Evolutionary conservation across 78 protist species (phyloP).

Genomic region (Chrysochromulina parva): DNA sequence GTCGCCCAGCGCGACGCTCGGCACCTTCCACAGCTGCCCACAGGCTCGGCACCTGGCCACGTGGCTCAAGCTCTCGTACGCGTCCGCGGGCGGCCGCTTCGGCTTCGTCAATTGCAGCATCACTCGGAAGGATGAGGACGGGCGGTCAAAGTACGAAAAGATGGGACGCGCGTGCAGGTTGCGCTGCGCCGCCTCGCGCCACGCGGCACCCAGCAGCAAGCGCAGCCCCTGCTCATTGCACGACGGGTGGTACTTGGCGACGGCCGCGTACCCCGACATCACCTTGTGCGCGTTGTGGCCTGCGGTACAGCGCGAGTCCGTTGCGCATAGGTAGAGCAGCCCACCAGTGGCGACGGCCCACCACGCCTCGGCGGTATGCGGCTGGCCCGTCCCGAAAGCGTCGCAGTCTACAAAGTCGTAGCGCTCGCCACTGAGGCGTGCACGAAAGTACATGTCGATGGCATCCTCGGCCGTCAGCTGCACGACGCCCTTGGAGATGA

Average conservation of each 20-base stretch:
- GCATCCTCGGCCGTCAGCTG: background rate
- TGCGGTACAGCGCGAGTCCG: background rate
- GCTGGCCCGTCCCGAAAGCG: slow-evolving; percentile 6
- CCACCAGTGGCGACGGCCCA: background rate
- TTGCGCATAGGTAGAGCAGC: background rate
- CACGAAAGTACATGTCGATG: background rate
- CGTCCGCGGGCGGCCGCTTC: background rate
- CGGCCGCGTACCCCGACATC: background rate
- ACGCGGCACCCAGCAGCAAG: background rate
- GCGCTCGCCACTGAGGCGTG: background rate
- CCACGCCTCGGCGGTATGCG: slow-evolving; percentile 6
- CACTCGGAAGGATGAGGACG: background rate
- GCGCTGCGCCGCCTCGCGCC: background rate
- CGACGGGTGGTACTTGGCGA: background rate
- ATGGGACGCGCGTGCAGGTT: background rate
- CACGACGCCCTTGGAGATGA: background rate
- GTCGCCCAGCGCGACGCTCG: background rate
- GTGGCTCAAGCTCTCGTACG: too few species aligned
- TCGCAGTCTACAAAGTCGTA: background rate
- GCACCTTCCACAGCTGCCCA: background rate
- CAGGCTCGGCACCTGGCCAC: background rate
- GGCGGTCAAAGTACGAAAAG: background rate
- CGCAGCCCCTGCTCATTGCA: background rate
- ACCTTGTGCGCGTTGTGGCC: background rate
- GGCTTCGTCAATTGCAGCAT: background rate